A percentile compares a stretch with the other conserved stretches of the same genome.
Evolutionary conservation across 495 filamentous ascomycete genomes (phyloP).

Genomic region (Penicillium verhagenii): DNA sequence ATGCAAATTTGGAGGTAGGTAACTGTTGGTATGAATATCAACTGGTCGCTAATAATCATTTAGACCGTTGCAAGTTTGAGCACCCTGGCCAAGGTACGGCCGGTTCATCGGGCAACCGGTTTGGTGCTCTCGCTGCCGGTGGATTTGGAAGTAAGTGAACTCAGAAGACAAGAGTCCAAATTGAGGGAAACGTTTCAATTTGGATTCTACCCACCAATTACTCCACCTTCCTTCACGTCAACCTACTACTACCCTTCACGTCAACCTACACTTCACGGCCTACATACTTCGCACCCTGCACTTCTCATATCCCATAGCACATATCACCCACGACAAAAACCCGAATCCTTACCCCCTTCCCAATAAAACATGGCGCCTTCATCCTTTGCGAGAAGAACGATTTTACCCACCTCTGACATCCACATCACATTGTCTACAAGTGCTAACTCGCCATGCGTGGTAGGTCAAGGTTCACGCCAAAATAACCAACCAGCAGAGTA

Average conservation of each 20-base stretch:
- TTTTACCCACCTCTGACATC: not conserved
- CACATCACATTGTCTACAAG: not conserved
- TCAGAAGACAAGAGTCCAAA: not conserved
- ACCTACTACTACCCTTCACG: too few species aligned
- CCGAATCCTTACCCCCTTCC: too few species aligned
- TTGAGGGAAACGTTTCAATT: too few species aligned
- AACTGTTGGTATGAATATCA: not conserved
- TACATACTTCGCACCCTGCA: too few species aligned
- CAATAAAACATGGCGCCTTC: too few species aligned
- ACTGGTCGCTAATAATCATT: slow-evolving; percentile 10
- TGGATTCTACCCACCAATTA: too few species aligned
- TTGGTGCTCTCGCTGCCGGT: slow-evolving; percentile 38
- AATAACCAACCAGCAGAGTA: slow-evolving; percentile 26
- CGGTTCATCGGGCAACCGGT: slow-evolving; percentile 40
- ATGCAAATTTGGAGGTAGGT: slow-evolving; percentile 66
- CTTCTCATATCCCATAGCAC: too few species aligned
- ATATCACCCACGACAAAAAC: too few species aligned
- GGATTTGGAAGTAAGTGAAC: slow-evolving; percentile 38
- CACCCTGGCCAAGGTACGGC: slow-evolving; percentile 44
- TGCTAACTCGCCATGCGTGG: not conserved
- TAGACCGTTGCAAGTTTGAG: slow-evolving; percentile 56
- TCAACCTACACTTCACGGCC: too few species aligned
- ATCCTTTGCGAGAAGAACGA: too few species aligned
- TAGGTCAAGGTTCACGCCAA: not conserved
- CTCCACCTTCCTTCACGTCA: too few species aligned